phyloP scores from a whole-genome alignment of 495 filamentous ascomycete species.

The Xylaria curta region DNA sequence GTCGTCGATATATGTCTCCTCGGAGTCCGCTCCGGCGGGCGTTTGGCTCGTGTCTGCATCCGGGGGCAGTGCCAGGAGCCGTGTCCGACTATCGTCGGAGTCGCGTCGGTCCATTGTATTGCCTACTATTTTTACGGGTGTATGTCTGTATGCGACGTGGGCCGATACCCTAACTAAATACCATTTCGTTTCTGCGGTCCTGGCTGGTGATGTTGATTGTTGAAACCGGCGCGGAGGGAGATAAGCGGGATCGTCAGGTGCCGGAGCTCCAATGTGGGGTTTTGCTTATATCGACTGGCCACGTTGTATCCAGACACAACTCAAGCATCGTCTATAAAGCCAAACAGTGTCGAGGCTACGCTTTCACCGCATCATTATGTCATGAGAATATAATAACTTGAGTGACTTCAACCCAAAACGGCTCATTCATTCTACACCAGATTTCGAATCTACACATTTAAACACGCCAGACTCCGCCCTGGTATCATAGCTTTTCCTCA shows the following conservation, averaged over 20 bases:
- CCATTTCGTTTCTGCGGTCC: background rate
- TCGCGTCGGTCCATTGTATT: background rate
- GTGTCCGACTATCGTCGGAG: background rate
- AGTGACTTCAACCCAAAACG: background rate
- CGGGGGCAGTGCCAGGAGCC: background rate
- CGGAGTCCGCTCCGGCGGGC: background rate
- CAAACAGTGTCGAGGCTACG: background rate
- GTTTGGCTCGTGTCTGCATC: background rate
- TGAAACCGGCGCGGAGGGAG: background rate
- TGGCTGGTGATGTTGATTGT: background rate
- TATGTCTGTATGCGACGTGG: background rate
- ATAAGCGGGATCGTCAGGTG: background rate
- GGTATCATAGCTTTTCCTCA: conserved; percentile 11
- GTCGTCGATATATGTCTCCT: conserved; percentile 9
- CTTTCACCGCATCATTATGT: background rate
- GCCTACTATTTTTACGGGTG: background rate
- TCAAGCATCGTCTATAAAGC: background rate
- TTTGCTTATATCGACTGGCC: background rate
- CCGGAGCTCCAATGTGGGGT: conserved; percentile 9
- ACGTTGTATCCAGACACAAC: background rate
- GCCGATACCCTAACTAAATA: background rate
- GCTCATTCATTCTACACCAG: background rate
- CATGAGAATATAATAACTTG: background rate
- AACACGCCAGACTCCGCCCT: conserved; percentile 14
- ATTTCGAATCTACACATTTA: background rate